Evolutionary conservation across 148 eudicot genomes (phyloP).

Genomic region (Fallopia convolvulus): DNA sequence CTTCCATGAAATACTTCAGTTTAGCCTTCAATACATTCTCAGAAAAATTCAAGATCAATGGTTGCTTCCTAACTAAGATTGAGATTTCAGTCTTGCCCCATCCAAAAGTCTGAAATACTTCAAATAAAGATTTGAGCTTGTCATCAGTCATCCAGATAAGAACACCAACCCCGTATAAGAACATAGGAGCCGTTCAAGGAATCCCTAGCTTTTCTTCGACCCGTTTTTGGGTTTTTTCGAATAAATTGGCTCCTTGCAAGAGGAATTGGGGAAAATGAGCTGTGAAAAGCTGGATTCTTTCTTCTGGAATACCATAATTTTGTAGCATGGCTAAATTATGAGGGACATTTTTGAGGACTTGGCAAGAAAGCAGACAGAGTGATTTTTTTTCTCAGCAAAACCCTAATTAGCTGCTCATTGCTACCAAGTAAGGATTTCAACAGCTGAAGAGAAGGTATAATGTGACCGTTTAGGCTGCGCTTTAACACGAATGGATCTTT

Average conservation of each 20-base stretch:
- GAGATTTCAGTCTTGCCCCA: constrained; percentile 8
- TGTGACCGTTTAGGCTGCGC: background rate
- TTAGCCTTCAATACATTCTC: background rate
- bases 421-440: background rate
- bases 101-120: background rate
- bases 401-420: background rate
- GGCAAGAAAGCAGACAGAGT: background rate
- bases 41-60: background rate
- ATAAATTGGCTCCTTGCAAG: background rate
- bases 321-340: background rate
- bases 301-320: background rate
- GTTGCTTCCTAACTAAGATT: background rate
- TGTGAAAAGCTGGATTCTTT: background rate
- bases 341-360: background rate
- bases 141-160: background rate
- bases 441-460: constrained; percentile 6
- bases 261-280: background rate
- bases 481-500: background rate
- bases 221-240: background rate
- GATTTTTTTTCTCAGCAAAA: background rate
- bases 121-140: background rate
- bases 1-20: constrained; percentile 13
- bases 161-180: background rate
- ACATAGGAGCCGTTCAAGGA: constrained; percentile 4
- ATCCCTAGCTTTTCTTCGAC: constrained; percentile 10